Percentiles rank a stretch among this genome's conserved stretches.
phyloP scores from a whole-genome alignment of 192 early-diverging fungal species.

The Entomortierella beljakovae region DNA sequence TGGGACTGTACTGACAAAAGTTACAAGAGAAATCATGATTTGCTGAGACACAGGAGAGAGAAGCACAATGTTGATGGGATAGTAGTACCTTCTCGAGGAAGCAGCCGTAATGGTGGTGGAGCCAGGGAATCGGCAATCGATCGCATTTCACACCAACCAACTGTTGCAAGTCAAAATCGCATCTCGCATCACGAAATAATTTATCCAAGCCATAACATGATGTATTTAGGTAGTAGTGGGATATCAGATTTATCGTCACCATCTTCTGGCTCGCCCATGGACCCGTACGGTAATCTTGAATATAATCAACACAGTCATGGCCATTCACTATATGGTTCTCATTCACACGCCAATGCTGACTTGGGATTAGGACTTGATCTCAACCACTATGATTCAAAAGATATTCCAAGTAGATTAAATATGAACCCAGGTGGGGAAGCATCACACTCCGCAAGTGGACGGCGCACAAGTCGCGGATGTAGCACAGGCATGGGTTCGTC shows the following conservation, averaged over 20 bases:
- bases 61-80: conserved; percentile 39
- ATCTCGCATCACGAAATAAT: conserved; percentile 10
- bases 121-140: neutral
- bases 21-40: conserved; percentile 52
- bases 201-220: conserved; percentile 12
- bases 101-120: conserved; percentile 7
- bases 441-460: neutral
- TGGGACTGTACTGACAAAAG: conserved; percentile 36
- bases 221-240: conserved; percentile 8
- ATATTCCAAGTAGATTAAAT: neutral
- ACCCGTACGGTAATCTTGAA: neutral
- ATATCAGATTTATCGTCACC: conserved; percentile 2
- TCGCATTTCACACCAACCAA: conserved; percentile 1
- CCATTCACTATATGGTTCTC: conserved; percentile 1
- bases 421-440: neutral
- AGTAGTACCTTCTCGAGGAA: conserved; percentile 12
- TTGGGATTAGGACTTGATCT: conserved; percentile 7
- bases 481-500: neutral
- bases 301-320: conserved; percentile 7
- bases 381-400: neutral
- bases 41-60: conserved; percentile 40
- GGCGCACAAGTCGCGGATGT: neutral
- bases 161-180: conserved; percentile 11
- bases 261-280: conserved; percentile 7
- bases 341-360: neutral